Evolutionary conservation across 768 basidiomycete genomes (phyloP), one percentile per base, ranked within the genome.

Genomic region (Mycena filopes): DNA sequence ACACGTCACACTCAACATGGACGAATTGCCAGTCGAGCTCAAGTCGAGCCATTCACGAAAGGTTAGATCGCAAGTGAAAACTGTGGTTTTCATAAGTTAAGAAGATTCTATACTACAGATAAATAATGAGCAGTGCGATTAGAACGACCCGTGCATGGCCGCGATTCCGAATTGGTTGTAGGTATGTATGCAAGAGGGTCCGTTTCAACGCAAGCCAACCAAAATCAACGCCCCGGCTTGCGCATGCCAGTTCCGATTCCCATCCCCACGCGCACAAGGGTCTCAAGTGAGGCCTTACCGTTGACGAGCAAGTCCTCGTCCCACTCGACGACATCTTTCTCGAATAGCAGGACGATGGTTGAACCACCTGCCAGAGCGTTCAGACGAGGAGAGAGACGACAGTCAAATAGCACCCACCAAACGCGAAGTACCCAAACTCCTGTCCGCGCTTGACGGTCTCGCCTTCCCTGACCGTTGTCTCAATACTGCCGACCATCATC

Each of bases 401-500:
- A 28, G 51, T 21, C 60, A 59, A 15, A 42, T 12, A 48, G 21
- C 8, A 80, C 88, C 5, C 56, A 93, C 96, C 97, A 71, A 98
- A 99, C 0, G 95, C 96, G 72, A 98, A 98, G 74, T 94, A 97
- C 1, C 95, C 94, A 72, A 97, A 87, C 73, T 98, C 97, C 66
- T 99, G 87, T 2, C 96, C 96, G 15, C 94, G 87, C 71, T 84
- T 84, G 65, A 99, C 89, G 0, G 80, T 70, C 23, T 97, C 86
- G 1, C 96, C 96, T 71, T 96, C 94, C 49, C 89, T 71, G n/a
- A 95, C 91, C 0, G 95, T 95, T 6, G 91, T 93, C 71, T 88
- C 77, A 74, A 98, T 99, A 64, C 90, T 94, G 12, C 93, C 95
- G 15, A 93, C 96, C 93, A 95, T 94, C 95, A 96, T 96, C 9